Conservation (phyloP, 768 basidiomycete species). For the Pleurotus salmoneostramineus region DNA sequence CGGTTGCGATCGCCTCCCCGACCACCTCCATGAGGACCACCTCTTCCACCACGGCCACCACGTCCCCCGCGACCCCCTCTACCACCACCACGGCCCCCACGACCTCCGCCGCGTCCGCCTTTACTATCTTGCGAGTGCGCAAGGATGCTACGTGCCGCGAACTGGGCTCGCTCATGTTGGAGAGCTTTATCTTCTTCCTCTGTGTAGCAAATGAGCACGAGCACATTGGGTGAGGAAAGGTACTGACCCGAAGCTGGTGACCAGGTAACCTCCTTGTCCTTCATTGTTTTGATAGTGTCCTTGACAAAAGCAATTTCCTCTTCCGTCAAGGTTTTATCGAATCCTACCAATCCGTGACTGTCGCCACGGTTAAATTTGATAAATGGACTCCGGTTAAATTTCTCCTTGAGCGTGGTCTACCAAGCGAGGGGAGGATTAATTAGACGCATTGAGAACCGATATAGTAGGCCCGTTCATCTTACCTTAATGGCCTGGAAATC, state of each 20-base stretch:
- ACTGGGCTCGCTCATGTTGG: constrained; percentile 70
- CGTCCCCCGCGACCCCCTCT: constrained; percentile 36
- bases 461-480: neutral
- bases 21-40: constrained; percentile 39
- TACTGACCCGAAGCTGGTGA: constrained; percentile 52
- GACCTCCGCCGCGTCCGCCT: constrained; percentile 23
- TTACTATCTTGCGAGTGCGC: neutral
- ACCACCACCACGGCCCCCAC: constrained; percentile 36
- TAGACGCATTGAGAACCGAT: neutral
- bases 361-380: constrained; percentile 47
- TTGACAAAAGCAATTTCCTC: constrained; percentile 72
- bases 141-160: constrained; percentile 46
- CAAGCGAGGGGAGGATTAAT: neutral
- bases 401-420: constrained; percentile 45
- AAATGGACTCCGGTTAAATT: constrained; percentile 46
- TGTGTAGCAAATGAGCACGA: constrained; percentile 18
- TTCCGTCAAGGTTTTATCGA: constrained; percentile 65
- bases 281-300: constrained; percentile 60
- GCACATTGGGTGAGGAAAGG: neutral
- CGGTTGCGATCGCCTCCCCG: constrained; percentile 40
- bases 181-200: constrained; percentile 73
- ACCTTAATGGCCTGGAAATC: constrained; percentile 51
- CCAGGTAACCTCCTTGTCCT: constrained; percentile 66
- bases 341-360: constrained; percentile 49
- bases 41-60: constrained; percentile 30